Percentiles rank a stretch among this genome's conserved stretches.
Conservation (phyloP, 176 grass and related monocot species). For the Carex scoparia region DNA sequence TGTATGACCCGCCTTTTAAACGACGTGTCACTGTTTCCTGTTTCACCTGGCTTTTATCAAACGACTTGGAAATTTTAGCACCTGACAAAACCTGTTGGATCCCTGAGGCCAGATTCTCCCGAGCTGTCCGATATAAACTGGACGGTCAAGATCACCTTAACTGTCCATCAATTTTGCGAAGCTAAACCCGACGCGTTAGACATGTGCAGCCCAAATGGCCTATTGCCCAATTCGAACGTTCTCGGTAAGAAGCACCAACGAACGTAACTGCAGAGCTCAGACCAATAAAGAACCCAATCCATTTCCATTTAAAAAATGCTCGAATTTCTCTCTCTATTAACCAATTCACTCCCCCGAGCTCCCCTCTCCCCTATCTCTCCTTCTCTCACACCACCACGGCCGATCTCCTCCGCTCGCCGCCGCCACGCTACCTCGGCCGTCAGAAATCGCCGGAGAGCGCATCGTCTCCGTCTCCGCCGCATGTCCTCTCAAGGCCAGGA, state of each 20-base stretch:
- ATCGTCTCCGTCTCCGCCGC: slow-evolving; percentile 5
- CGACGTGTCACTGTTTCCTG: too few relatives aligned
- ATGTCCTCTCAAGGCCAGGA: slow-evolving; percentile 33
- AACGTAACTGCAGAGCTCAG: background rate
- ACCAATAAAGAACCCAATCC: background rate
- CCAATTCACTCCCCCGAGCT: slow-evolving; percentile 11
- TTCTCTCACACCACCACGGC: slow-evolving; percentile 12
- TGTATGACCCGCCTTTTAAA: too few relatives aligned
- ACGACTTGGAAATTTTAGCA: background rate
- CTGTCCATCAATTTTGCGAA: background rate
- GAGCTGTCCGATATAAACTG: background rate
- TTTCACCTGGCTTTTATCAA: background rate
- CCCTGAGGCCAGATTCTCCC: too few relatives aligned
- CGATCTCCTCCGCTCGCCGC: slow-evolving; percentile 4
- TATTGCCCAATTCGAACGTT: background rate
- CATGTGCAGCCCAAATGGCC: background rate
- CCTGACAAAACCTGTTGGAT: too few relatives aligned
- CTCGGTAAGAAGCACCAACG: background rate
- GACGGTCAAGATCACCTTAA: background rate
- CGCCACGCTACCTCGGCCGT: background rate
- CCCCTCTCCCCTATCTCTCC: slow-evolving; percentile 18
- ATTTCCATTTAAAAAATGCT: background rate
- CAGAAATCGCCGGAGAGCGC: slow-evolving; percentile 26
- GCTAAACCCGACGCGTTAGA: background rate
- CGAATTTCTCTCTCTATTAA: background rate